Evolutionary conservation across 2,329 filamentous ascomycete genomes (phyloP).

Genomic region (Colletotrichum filicis): DNA sequence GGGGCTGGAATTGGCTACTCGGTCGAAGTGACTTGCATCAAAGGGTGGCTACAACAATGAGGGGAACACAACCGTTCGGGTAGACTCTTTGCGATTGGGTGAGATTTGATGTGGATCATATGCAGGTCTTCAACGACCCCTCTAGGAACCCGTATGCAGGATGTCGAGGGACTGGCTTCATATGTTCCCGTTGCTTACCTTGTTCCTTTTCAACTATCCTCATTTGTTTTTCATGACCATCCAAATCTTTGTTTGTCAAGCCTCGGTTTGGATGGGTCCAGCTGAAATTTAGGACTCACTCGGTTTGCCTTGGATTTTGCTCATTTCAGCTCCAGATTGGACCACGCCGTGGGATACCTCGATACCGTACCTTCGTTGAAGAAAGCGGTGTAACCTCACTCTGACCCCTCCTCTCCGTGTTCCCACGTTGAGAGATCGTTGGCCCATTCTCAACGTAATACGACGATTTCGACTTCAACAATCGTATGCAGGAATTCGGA

Average conservation of each 20-base stretch:
- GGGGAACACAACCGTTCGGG: not conserved
- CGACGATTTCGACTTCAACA: not conserved
- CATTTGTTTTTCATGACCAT: not conserved
- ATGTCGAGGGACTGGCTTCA: not conserved
- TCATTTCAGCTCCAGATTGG: not conserved
- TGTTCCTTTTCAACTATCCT: not conserved
- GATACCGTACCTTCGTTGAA: not conserved
- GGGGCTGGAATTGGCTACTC: not conserved
- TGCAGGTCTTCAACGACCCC: conserved; percentile 10
- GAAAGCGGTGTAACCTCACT: not conserved
- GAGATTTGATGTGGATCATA: conserved; percentile 21
- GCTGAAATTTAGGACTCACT: not conserved
- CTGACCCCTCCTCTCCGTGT: not conserved
- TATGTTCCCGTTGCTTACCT: not conserved
- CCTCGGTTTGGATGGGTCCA: not conserved
- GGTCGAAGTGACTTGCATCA: conserved; percentile 12
- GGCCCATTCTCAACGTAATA: not conserved
- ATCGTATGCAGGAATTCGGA: not conserved
- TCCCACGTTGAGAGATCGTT: too few relatives aligned
- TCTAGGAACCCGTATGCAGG: not conserved
- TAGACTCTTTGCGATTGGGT: conserved; percentile 21
- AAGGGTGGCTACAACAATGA: not conserved
- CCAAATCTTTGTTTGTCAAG: not conserved
- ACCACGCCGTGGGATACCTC: too few relatives aligned
- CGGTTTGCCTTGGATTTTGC: too few relatives aligned